Conservation (phyloP, 2,329 filamentous ascomycete species). For the Xylariaceae sp. region DNA sequence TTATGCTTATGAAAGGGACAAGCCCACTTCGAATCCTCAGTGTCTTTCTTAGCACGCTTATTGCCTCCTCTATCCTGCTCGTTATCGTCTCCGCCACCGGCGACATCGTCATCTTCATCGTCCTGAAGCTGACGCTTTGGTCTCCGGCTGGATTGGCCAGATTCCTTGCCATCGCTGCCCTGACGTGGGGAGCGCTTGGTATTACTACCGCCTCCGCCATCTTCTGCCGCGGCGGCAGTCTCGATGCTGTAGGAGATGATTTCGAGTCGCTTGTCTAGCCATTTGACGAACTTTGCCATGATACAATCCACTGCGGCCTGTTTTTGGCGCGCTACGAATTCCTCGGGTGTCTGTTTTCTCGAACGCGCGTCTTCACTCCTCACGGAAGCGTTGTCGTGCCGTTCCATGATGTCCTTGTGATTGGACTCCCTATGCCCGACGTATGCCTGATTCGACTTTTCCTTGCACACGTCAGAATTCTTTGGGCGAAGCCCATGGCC, state of each 20-base stretch:
- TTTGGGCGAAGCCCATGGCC: constrained; percentile 19
- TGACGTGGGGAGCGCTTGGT: constrained; percentile 5
- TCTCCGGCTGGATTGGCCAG: constrained; percentile 17
- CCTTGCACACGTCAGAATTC: constrained; percentile 17
- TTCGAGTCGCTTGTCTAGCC: constrained; percentile 28
- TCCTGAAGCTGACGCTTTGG: constrained; percentile 27
- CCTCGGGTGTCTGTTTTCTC: constrained; percentile 24
- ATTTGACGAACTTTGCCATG: constrained; percentile 27
- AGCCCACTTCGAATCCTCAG: constrained; percentile 29
- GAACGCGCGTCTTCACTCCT: constrained; percentile 14
- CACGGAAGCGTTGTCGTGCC: constrained; percentile 21
- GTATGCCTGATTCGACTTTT: constrained; percentile 17
- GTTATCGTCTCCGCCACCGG: constrained; percentile 27
- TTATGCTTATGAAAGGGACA: constrained; percentile 37
- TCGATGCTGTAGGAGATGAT: constrained; percentile 29
- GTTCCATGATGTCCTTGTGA: constrained; percentile 27
- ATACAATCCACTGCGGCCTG: constrained; percentile 23
- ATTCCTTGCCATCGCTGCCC: constrained; percentile 8
- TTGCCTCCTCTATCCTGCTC: constrained; percentile 31
- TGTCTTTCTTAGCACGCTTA: constrained; percentile 35
- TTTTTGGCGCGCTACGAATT: constrained; percentile 27
- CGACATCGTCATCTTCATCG: constrained; percentile 26
- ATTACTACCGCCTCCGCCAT: constrained; percentile 4
- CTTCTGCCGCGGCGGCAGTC: constrained; percentile 23
- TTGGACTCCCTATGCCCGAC: constrained; percentile 16